Conservation (phyloP, 805 yeast genomes). For the Wilhelminamyces savonicus region DNA sequence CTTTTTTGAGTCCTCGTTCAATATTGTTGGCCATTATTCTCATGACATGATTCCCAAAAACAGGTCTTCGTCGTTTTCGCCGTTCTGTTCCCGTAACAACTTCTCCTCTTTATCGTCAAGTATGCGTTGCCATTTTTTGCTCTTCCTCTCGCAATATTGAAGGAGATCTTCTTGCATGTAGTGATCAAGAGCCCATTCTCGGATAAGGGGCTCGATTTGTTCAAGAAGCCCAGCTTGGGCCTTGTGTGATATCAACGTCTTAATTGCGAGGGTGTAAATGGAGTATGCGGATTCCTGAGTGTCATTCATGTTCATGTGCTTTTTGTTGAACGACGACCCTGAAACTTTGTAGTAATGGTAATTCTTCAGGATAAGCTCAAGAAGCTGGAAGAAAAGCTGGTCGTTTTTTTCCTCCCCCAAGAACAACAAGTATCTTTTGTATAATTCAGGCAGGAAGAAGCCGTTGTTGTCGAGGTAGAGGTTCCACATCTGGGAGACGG, state of each 20-base stretch:
- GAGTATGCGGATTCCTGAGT: conserved; percentile 5
- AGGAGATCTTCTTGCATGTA: conserved; percentile 18
- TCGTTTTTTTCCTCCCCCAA: conserved; percentile 17
- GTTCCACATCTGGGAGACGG: conserved; percentile 29
- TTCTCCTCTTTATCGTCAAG: conserved; percentile 19
- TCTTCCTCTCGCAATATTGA: conserved; percentile 14
- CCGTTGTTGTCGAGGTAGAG: conserved; percentile 19
- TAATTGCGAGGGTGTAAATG: conserved; percentile 16
- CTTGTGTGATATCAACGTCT: conserved; percentile 19
- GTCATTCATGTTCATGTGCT: conserved; percentile 1
- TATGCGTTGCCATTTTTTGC: conserved; percentile 13
- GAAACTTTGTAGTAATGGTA: conserved; percentile 6
- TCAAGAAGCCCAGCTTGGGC: conserved; percentile 21
- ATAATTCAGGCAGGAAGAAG: conserved; percentile 18
- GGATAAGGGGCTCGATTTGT: conserved; percentile 22
- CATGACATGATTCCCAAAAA: conserved; percentile 24
- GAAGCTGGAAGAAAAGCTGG: conserved; percentile 13
- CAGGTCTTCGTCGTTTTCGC: conserved; percentile 20
- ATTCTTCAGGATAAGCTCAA: conserved; percentile 10
- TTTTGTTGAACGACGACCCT: conserved; percentile 13
- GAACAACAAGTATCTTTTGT: conserved; percentile 15
- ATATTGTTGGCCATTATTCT: background rate
- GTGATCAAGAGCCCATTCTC: conserved; percentile 31
- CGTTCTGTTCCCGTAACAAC: conserved; percentile 14
- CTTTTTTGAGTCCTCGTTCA: too few species aligned